Base-by-base conservation (phyloP, 1,284 basidiomycete genomes). In the Gomphus sp. region DNA sequence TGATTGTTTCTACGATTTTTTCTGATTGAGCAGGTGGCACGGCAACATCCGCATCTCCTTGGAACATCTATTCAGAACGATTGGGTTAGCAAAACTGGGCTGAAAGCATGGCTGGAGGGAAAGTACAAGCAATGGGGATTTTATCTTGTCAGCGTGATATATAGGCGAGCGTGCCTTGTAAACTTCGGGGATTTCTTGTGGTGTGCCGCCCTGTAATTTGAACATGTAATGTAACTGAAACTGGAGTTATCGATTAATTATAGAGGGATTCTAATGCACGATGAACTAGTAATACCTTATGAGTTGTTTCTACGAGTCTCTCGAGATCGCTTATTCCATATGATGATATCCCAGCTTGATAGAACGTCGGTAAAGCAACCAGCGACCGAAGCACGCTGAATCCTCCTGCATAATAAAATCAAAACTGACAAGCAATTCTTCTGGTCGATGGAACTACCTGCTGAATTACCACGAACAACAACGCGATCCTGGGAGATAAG, bases 131-230 rank as follows among this genome's bases (percentile, higher is more conserved):
- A 76, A 61, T 0, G 75, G 75, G 3, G 70, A 65, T 2, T 60
- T 62, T 62, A 76, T 75, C 8, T 64, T 61, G 16, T 64, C 61
- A 0, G 71, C 71, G 34, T 71, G 65, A 59, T 64, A 64, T 47
- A 75, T 45, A 0, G 75, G 73, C 9, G 66, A 11, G 69, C 75
- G 66, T 10, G 69, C 68, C 52, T 63, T 62, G 59, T 73, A 75
- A 2, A 73, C 60, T 2, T 72, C 56, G 4, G 70, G 70, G 2
- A 68, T 62, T 47, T 69, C 65, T 6, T 67, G 59, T 1, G 68
- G 66, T 0, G 67, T 71, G 0, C 73, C 75, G 28, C 28, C 28
- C 4, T 28, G 28, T 28, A 28, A 28, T 4, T 28, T 28, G 4
- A 28, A 28, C 28, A 28, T 28, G 28, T 28, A 28, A 28, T 28